phyloP scores from a whole-genome alignment of 768 basidiomycete genomes.

The Xerocomus spinulosus region DNA sequence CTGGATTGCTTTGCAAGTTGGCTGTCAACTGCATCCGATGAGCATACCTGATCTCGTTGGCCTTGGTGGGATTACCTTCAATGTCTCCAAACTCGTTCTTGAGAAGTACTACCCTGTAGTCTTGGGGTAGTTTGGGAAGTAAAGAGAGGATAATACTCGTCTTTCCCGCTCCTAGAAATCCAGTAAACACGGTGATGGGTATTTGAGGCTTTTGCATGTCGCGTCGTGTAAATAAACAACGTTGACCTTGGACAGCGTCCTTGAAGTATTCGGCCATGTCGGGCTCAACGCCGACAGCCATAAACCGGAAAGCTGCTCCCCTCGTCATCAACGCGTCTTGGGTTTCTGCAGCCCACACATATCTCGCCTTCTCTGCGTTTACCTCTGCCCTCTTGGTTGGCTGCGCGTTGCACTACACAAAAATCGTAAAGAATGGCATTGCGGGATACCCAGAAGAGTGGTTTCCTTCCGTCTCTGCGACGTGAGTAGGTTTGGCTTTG shows the following conservation, averaged over 20 bases:
- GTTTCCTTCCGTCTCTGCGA: constrained; percentile 87
- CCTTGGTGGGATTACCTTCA: constrained; percentile 48
- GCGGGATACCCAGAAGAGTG: constrained; percentile 83
- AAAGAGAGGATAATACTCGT: constrained; percentile 80
- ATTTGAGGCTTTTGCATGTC: constrained; percentile 35
- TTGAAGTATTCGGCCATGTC: constrained; percentile 11
- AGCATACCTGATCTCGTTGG: background rate
- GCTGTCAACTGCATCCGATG: constrained; percentile 67
- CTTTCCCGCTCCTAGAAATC: constrained; percentile 82
- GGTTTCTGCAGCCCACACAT: constrained; percentile 62
- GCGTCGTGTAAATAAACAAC: background rate
- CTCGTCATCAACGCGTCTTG: constrained; percentile 42
- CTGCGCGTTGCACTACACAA: constrained; percentile 68
- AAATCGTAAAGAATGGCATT: constrained; percentile 81
- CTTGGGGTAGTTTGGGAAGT: constrained; percentile 73
- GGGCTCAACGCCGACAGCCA: constrained; percentile 1
- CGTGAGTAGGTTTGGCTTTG: constrained; percentile 41
- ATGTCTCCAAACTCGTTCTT: constrained; percentile 98
- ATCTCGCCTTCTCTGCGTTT: constrained; percentile 64
- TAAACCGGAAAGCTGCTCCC: constrained; percentile 6
- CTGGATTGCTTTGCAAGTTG: constrained; percentile 83
- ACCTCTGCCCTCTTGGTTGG: constrained; percentile 57
- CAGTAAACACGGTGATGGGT: constrained; percentile 94
- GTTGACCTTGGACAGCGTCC: background rate
- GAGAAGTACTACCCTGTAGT: constrained; percentile 84